phyloP scores from a whole-genome alignment of 2,329 filamentous ascomycete species.

The Colletotrichum lini region DNA sequence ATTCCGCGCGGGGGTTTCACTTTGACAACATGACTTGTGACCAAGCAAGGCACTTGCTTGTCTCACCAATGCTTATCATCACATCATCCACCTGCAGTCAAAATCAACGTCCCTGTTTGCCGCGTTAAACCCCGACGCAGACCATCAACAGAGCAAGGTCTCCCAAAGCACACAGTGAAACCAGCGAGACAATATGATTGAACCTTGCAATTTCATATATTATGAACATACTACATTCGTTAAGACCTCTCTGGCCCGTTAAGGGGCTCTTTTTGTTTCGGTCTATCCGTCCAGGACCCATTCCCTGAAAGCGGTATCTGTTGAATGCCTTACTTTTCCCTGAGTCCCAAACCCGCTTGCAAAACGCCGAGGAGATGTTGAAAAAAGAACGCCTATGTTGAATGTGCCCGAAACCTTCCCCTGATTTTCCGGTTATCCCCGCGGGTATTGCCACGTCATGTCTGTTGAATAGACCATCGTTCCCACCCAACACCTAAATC shows the following conservation, averaged over 20 bases:
- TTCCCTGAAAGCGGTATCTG: constrained; percentile 43
- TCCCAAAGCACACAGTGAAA: background rate
- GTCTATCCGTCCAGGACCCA: constrained; percentile 37
- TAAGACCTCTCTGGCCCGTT: constrained; percentile 42
- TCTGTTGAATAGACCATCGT: constrained; percentile 45
- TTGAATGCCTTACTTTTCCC: constrained; percentile 45
- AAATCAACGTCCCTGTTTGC: background rate
- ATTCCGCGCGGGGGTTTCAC: background rate
- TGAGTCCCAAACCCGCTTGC: constrained; percentile 42
- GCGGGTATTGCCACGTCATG: constrained; percentile 42
- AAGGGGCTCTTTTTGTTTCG: constrained; percentile 41
- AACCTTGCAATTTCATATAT: constrained; percentile 39
- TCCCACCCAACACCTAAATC: constrained; percentile 42
- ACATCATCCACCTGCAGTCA: background rate
- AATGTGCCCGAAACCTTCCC: constrained; percentile 41
- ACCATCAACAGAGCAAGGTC: background rate
- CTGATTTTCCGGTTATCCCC: constrained; percentile 43
- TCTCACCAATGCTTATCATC: background rate
- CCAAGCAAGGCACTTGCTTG: background rate
- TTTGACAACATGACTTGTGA: constrained; percentile 9
- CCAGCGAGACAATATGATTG: background rate
- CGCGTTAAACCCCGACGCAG: background rate
- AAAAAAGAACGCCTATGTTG: constrained; percentile 46
- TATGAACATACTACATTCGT: constrained; percentile 39
- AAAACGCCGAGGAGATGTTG: constrained; percentile 44